Conservation (phyloP, 371 early-diverging fungal genomes). For the Blakeslea trispora region DNA sequence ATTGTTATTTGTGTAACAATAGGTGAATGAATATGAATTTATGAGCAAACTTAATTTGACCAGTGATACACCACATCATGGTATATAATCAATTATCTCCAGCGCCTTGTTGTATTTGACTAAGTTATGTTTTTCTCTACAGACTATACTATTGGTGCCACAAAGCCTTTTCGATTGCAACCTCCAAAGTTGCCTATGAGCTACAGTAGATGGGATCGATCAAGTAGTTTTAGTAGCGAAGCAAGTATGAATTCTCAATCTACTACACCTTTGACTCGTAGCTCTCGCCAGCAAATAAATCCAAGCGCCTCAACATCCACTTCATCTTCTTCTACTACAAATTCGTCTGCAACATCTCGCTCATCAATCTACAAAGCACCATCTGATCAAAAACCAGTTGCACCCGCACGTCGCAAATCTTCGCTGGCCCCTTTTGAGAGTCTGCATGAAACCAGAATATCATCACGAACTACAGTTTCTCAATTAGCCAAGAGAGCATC, state of each 20-base stretch:
- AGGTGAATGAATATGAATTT: not conserved
- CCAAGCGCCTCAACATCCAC: conserved; percentile 26
- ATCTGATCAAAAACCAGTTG: not conserved
- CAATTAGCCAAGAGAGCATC: conserved; percentile 23
- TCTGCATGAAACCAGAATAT: not conserved
- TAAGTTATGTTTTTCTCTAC: not conserved
- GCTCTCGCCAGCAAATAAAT: not conserved
- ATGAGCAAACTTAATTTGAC: not conserved
- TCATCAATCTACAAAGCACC: not conserved
- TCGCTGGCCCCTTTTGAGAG: conserved; percentile 7
- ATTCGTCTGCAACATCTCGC: conserved; percentile 13
- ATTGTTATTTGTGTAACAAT: not conserved
- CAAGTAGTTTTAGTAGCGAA: conserved; percentile 27
- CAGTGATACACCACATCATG: not conserved
- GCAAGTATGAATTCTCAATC: conserved; percentile 21
- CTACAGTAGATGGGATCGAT: conserved; percentile 10
- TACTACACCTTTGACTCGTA: not conserved
- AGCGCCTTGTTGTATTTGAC: no score
- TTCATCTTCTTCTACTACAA: conserved; percentile 21
- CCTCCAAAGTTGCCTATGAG: conserved; percentile 7
- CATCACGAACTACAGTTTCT: not conserved
- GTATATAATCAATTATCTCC: no score
- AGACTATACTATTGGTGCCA: not conserved
- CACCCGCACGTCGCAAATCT: not conserved
- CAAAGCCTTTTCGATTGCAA: not conserved